Evolutionary conservation across 208 protist genomes (phyloP), one percentile per base, ranked within the genome.

Genomic region (Acanthamoeba rhysodes): DNA sequence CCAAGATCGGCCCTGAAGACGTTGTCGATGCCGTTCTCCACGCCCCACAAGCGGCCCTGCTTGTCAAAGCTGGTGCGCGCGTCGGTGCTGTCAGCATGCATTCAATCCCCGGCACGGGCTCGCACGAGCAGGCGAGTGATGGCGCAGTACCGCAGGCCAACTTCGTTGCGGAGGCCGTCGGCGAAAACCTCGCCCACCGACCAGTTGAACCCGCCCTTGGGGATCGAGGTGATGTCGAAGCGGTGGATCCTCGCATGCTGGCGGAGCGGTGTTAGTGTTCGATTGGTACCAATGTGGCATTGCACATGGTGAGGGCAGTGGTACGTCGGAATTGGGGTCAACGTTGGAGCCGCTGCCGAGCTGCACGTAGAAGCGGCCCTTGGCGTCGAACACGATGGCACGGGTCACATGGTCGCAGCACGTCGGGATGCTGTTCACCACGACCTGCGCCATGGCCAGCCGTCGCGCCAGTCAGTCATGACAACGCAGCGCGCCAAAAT

Each of bases 11-110:
- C 72, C 37, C 90, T 32, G 70, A 68, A 78, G n/a, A 94, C 48
- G 50, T 84, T 59, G 37, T 94, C 90, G 74, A 94, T 84, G 70
- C 90, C 90, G 59, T 94, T 94, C 53, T 94, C 90, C 10, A 94
- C 90, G 2, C 90, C 90, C 90, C 90, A 94, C 48, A 94, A 29
- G 10, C 85, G 8, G 6, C 85, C 85, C 59, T 72, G n/a, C 85
- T 41, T 41, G 16, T 91, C 85, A n/a, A 91, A 70, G 16, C 62
- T 85, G 78, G 18, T 68, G 45, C 45, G 45, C 45, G 45, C n/a
- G n/a, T 48, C 7, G 45, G 20, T 10, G 22, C 22, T 64, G 20
- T 64, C 27, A 24, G 20, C 57, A 64, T 64, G 14, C 57, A 27
- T 41, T 41, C n/a, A n/a, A n/a, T n/a, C n/a, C n/a, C n/a, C n/a